A percentile compares a stretch with the other conserved stretches of the same genome.
Evolutionary conservation across 345 rosid genomes (phyloP).

Genomic region (Microcos paniculata): DNA sequence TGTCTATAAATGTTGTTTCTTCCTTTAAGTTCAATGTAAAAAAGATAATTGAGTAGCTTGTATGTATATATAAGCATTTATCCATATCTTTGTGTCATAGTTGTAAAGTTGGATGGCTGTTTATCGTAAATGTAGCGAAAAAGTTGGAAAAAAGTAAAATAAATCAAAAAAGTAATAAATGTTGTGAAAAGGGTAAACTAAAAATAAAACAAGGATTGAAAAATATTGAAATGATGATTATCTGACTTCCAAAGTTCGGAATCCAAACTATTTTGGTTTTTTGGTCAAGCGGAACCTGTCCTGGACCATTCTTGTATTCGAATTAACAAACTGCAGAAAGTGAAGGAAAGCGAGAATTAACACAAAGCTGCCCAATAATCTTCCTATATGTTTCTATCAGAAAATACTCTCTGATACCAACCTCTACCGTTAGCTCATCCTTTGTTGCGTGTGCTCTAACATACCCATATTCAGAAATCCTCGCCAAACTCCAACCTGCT

Average conservation of each 20-base stretch:
- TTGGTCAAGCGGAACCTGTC: slow-evolving; percentile 54
- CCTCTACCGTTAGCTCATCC: slow-evolving; percentile 47
- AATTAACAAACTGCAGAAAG: slow-evolving; percentile 47
- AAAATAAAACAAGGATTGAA: background rate
- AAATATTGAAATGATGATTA: background rate
- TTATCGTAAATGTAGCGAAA: background rate
- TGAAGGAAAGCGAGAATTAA: background rate
- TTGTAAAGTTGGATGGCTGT: background rate
- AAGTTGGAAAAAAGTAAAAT: background rate
- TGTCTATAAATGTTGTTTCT: background rate
- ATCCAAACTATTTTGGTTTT: background rate
- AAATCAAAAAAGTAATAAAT: too few relatives aligned
- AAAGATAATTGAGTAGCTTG: background rate
- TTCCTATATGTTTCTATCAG: background rate
- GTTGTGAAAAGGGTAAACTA: too few relatives aligned
- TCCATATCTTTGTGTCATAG: background rate
- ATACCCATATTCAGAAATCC: slow-evolving; percentile 50
- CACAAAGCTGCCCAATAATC: background rate
- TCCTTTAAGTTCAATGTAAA: background rate
- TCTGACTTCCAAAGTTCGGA: background rate
- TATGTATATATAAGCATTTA: background rate
- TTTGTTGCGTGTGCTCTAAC: slow-evolving; percentile 48
- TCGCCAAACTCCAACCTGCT: slow-evolving; percentile 46
- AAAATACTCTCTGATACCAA: slow-evolving; percentile 9
- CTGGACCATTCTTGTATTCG: slow-evolving; percentile 32